Evolutionary conservation across 2,329 filamentous ascomycete genomes (phyloP).

Genomic region (Botrytis porri): DNA sequence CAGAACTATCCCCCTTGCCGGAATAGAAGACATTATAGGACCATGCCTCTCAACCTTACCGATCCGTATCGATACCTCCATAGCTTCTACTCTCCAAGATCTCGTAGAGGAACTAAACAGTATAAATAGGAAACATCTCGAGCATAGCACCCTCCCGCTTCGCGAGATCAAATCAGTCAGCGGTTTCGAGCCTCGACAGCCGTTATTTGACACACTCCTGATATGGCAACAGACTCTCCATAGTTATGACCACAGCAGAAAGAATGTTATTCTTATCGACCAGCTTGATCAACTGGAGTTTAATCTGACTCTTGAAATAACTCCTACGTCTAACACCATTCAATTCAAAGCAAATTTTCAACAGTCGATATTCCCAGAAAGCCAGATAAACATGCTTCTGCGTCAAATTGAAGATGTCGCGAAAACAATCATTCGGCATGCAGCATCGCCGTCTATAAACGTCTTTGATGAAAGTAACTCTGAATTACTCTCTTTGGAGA

Average conservation of each 20-base stretch:
- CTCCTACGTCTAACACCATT: constrained; percentile 54
- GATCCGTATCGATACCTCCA: constrained; percentile 58
- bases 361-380: constrained; percentile 49
- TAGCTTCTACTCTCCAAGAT: constrained; percentile 52
- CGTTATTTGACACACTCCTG: constrained; percentile 74
- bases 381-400: constrained; percentile 55
- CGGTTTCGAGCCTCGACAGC: constrained; percentile 51
- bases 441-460: constrained; percentile 13
- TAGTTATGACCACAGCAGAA: constrained; percentile 35
- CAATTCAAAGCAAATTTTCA: constrained; percentile 55
- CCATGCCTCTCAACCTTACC: constrained; percentile 78
- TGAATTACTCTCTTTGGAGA: constrained; percentile 34
- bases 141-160: constrained; percentile 62
- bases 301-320: constrained; percentile 70
- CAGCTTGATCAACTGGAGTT: constrained; percentile 74
- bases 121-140: constrained; percentile 62
- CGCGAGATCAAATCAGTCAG: constrained; percentile 65
- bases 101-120: constrained; percentile 62
- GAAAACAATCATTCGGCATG: constrained; percentile 39
- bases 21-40: constrained; percentile 71
- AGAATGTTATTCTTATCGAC: constrained; percentile 51
- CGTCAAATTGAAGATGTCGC: constrained; percentile 59
- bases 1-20: constrained; percentile 66
- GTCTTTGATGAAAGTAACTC: constrained; percentile 23
- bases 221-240: constrained; percentile 77